Evolutionary conservation across 164 flowering plant genomes (phyloP), one percentile per base, ranked within the genome.

Genomic region (Brasenia schreberi): DNA sequence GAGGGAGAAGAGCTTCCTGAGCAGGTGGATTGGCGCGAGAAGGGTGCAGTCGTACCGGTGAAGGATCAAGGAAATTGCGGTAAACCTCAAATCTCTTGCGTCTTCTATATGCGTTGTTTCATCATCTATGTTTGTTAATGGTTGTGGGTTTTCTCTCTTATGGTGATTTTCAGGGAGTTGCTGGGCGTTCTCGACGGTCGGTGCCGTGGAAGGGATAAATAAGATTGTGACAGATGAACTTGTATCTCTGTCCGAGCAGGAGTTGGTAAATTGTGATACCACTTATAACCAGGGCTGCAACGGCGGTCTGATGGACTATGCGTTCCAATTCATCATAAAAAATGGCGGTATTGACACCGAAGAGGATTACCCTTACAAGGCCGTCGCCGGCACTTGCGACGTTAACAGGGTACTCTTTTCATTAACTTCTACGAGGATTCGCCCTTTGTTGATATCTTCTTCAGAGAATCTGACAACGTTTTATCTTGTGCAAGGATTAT

Each of bases 1-100:
- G 83, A 59, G 17, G 90, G 90, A 14, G 97, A 88, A 5, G 67
- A 45, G 43, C 64, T 88, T 80, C 98, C 96, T 71, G 89, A 90
- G 0, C 81, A 73, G 67, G 77, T 90, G 49, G 96, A 93, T 69
- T 93, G 98, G 97, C 84, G 96, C 77, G 68, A 76, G 69, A 66
- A 82, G 61, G 98, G 97, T 6, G 96, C 92, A 33, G 97, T 93
- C 45, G 85, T 19, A 53, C 68, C 18, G 0, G 83, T 90, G 73
- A 90, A 93, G 63, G 92, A 93, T 71, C 98, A 93, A 49, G 56
- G 56, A 9, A 9, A 5, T 9, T 49, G 56, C 16, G 56, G 56
- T 14, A 49, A 49, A 14, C 16, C 56, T 33, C 39, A 33, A 33
- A 33, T 33, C 39, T 33, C 16, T 6, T 49, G 56, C 56, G 12